Conservation (phyloP, 2,329 filamentous ascomycete genomes). For the Didymella pomorum region DNA sequence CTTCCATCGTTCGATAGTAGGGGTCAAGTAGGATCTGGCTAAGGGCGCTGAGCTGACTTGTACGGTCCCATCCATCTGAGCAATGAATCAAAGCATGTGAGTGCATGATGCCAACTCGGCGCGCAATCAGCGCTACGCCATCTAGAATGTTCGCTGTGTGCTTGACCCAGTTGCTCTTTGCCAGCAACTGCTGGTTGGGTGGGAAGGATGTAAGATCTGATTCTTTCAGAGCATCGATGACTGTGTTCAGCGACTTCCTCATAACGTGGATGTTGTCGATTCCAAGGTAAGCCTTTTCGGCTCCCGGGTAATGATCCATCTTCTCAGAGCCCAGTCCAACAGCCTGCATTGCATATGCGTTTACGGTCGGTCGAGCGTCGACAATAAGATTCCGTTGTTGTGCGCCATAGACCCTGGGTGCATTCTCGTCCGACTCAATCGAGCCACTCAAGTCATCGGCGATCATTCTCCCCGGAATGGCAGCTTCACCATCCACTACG, state of each 20-base stretch:
- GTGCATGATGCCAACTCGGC: conserved; percentile 88
- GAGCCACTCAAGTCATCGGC: conserved; percentile 43
- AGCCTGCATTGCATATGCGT: conserved; percentile 93
- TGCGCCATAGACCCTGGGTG: conserved; percentile 76
- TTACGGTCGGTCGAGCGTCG: conserved; percentile 91
- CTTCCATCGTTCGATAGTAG: conserved; percentile 91
- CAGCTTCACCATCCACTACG: conserved; percentile 36
- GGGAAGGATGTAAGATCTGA: conserved; percentile 85
- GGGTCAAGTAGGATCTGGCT: conserved; percentile 94
- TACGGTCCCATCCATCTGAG: conserved; percentile 98
- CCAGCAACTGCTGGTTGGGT: conserved; percentile 80
- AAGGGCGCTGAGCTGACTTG: conserved; percentile 89
- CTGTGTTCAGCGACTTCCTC: conserved; percentile 86
- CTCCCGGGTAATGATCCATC: conserved; percentile 95
- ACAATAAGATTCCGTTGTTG: conserved; percentile 95
- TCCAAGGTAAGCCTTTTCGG: conserved; percentile 88
- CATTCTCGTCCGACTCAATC: conserved; percentile 47
- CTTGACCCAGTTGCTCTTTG: conserved; percentile 88
- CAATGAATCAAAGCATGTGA: conserved; percentile 97
- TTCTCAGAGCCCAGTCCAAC: conserved; percentile 94
- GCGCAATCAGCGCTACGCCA: conserved; percentile 82
- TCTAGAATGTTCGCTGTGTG: conserved; percentile 87
- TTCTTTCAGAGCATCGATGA: conserved; percentile 90
- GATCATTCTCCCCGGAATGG: conserved; percentile 26
- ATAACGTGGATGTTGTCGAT: conserved; percentile 99